These are phyloP conservation scores for Boletus eberwhitei DNA, from an alignment of 768 basidiomycete genomes.

Conservation along the genomic window DNA sequence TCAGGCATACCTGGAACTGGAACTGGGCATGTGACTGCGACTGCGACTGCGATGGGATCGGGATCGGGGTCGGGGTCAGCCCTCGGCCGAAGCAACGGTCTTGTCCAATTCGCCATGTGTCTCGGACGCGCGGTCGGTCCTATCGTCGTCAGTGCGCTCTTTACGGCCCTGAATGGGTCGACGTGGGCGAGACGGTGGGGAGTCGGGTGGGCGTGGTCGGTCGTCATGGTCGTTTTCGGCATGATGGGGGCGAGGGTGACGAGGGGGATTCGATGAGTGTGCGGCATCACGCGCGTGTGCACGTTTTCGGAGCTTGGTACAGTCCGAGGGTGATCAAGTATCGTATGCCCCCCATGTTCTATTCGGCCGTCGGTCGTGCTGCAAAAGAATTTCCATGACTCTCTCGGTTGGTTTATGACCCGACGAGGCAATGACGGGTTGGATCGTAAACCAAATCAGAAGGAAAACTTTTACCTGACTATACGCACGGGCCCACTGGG, in stretches of 20 bases:
- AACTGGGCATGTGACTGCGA: too few relatives aligned
- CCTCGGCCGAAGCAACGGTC: slow-evolving; percentile 59
- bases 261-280: not conserved
- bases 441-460: too few relatives aligned
- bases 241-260: slow-evolving; percentile 12
- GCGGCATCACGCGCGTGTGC: too few relatives aligned
- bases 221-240: slow-evolving; percentile 1
- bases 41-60: not conserved
- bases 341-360: not conserved
- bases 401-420: not conserved
- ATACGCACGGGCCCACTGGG: too few relatives aligned
- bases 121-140: slow-evolving; percentile 50
- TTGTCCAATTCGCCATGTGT: slow-evolving; percentile 56
- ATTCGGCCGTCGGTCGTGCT: not conserved
- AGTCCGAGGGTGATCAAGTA: not conserved
- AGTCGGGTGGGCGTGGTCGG: slow-evolving; percentile 7
- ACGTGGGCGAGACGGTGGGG: slow-evolving; percentile 8
- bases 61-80: slow-evolving; percentile 17
- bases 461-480: not conserved
- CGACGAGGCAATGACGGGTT: not conserved
- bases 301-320: not conserved
- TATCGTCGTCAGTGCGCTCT: slow-evolving; percentile 30
- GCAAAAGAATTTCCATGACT: too few relatives aligned
- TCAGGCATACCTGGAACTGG: not conserved
- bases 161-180: slow-evolving; percentile 9